phyloP scores from a whole-genome alignment of 2,329 filamentous ascomycete genomes.

The Phyllosticta paracitricarpa region DNA sequence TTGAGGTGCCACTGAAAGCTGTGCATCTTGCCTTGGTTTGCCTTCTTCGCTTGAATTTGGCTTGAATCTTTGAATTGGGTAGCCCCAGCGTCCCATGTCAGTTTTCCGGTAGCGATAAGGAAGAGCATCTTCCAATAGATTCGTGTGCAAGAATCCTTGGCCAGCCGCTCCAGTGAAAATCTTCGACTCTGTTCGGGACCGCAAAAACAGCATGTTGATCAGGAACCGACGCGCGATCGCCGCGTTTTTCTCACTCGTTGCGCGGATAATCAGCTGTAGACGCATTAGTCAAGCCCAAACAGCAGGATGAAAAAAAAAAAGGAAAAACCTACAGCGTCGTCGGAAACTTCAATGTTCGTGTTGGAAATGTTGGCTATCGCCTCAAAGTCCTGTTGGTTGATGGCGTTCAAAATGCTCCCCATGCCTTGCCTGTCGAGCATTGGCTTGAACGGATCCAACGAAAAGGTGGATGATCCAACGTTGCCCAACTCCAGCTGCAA shows the following conservation, averaged over 20 bases:
- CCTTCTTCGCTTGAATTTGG: background rate
- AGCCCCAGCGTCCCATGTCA: constrained; percentile 20
- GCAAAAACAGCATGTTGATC: constrained; percentile 18
- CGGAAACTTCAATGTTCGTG: constrained; percentile 15
- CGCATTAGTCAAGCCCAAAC: constrained; percentile 8
- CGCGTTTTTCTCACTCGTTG: constrained; percentile 15
- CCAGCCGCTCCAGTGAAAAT: constrained; percentile 12
- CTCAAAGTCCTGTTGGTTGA: constrained; percentile 14
- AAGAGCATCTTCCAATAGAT: constrained; percentile 16
- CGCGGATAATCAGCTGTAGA: constrained; percentile 21
- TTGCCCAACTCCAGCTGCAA: constrained; percentile 19
- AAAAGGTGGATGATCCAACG: constrained; percentile 14
- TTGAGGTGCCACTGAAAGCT: background rate
- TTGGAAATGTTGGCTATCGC: constrained; percentile 17
- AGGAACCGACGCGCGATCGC: constrained; percentile 22
- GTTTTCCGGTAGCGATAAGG: constrained; percentile 16
- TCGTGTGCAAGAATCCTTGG: constrained; percentile 15
- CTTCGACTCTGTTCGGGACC: constrained; percentile 13
- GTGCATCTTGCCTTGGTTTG: background rate
- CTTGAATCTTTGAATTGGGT: constrained; percentile 9
- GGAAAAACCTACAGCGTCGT: constrained; percentile 16
- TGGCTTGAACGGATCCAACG: constrained; percentile 17
- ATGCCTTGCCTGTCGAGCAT: constrained; percentile 11
- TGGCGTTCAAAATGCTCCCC: constrained; percentile 12
- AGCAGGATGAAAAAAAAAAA: background rate